Conservation (phyloP, 2,329 filamentous ascomycete species). For the Colletotrichum shisoi region DNA sequence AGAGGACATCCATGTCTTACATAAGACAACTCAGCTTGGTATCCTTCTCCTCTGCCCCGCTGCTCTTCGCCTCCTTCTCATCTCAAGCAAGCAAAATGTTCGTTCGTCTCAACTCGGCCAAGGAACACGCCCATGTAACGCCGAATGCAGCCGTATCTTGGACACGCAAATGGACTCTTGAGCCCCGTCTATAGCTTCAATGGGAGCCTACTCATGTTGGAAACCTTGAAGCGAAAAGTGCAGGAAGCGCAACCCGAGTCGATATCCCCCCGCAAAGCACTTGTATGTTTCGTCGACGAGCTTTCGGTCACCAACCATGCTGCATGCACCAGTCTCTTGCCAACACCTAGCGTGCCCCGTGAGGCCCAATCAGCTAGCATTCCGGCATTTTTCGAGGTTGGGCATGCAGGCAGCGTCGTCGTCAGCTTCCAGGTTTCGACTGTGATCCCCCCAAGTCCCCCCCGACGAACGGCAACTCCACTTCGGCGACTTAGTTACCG, state of each 20-base stretch:
- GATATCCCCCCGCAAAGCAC: too few species aligned
- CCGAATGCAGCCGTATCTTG: too few species aligned
- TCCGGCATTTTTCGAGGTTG: not conserved
- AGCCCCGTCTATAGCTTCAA: too few species aligned
- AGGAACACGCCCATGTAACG: not conserved
- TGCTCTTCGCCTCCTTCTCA: too few species aligned
- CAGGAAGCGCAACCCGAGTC: too few species aligned
- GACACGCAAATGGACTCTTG: too few species aligned
- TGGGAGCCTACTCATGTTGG: not conserved
- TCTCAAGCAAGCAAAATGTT: not conserved
- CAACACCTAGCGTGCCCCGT: not conserved
- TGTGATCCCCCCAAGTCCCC: not conserved
- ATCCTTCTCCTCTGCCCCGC: not conserved
- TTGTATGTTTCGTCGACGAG: too few species aligned
- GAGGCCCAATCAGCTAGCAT: not conserved
- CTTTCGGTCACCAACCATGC: too few species aligned
- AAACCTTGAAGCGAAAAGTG: not conserved
- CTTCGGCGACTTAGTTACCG: conserved; percentile 28
- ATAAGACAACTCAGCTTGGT: conserved; percentile 1
- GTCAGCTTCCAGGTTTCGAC: conserved; percentile 11
- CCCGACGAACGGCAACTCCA: conserved; percentile 9
- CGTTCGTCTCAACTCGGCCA: conserved; percentile 8
- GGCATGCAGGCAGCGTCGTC: conserved; percentile 21
- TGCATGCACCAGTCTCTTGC: too few species aligned
- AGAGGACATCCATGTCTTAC: not conserved